phyloP scores from a whole-genome alignment of 75 land plant genomes.

The Cryptomeria japonica region DNA sequence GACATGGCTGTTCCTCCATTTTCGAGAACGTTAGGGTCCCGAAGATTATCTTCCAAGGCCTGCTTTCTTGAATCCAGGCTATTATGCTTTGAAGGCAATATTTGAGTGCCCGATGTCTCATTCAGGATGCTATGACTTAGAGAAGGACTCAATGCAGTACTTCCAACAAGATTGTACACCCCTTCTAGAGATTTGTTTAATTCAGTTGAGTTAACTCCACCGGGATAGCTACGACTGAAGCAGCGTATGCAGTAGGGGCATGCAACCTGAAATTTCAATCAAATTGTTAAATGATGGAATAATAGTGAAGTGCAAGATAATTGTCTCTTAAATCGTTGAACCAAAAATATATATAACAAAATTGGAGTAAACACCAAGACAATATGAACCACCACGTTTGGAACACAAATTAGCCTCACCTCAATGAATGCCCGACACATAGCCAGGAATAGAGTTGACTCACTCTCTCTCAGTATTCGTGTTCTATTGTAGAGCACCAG shows the following conservation, averaged over 20 bases:
- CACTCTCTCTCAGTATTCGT: conserved; percentile 81
- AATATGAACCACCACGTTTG: neutral
- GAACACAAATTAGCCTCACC: conserved; percentile 36
- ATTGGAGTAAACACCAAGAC: neutral
- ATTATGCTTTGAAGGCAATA: neutral
- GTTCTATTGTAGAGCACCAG: conserved; percentile 72
- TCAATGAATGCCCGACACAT: conserved; percentile 93
- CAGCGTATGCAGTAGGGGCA: conserved; percentile 86
- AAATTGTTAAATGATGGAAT: neutral
- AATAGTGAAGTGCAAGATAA: neutral
- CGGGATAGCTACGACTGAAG: conserved; percentile 87
- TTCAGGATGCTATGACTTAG: neutral
- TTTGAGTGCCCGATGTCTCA: neutral
- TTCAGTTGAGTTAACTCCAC: conserved; percentile 28
- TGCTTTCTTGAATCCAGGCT: conserved; percentile 7
- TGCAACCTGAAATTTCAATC: conserved; percentile 54
- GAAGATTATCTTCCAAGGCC: neutral
- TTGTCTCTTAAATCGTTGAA: neutral
- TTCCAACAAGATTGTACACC: conserved; percentile 16
- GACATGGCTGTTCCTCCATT: neutral
- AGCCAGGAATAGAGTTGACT: conserved; percentile 74
- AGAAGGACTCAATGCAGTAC: neutral
- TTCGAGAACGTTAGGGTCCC: neutral
- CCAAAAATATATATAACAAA: neutral
- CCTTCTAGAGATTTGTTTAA: neutral